Percentiles rank a stretch among this genome's conserved stretches.
phyloP scores from a whole-genome alignment of 148 eudicot genomes.

The Beta vulgaris region DNA sequence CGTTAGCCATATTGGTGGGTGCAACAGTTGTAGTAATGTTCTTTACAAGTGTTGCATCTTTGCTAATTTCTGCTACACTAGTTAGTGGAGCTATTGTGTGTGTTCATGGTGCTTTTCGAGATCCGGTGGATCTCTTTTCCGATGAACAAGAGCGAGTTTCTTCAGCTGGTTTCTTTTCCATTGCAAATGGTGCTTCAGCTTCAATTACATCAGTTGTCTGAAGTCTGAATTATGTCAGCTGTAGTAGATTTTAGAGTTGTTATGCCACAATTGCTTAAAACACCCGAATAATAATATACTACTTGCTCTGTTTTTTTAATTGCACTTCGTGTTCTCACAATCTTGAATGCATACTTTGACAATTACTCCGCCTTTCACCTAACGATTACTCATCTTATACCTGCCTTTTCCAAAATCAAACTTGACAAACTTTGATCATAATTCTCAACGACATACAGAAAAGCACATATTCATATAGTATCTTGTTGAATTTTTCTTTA shows the following conservation, averaged over 20 bases:
- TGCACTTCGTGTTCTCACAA: too few relatives aligned
- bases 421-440: too few relatives aligned
- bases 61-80: conserved; percentile 41
- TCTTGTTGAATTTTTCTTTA: too few relatives aligned
- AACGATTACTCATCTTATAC: too few relatives aligned
- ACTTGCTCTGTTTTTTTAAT: too few relatives aligned
- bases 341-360: too few relatives aligned
- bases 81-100: conserved; percentile 37
- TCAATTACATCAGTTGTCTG: conserved; percentile 31
- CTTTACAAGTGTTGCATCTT: conserved; percentile 58
- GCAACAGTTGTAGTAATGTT: conserved; percentile 42
- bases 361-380: too few relatives aligned
- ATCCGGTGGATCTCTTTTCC: conserved; percentile 55
- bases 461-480: too few relatives aligned
- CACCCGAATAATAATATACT: background rate
- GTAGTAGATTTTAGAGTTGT: background rate
- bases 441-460: too few relatives aligned
- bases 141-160: conserved; percentile 35
- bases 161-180: conserved; percentile 40
- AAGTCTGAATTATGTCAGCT: conserved; percentile 9
- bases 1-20: conserved; percentile 32
- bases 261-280: background rate
- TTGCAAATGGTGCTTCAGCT: conserved; percentile 32
- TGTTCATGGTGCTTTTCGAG: conserved; percentile 56
- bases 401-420: too few relatives aligned